Conservation (phyloP, 2,329 filamentous ascomycete species). For the Penicillium sp. region DNA sequence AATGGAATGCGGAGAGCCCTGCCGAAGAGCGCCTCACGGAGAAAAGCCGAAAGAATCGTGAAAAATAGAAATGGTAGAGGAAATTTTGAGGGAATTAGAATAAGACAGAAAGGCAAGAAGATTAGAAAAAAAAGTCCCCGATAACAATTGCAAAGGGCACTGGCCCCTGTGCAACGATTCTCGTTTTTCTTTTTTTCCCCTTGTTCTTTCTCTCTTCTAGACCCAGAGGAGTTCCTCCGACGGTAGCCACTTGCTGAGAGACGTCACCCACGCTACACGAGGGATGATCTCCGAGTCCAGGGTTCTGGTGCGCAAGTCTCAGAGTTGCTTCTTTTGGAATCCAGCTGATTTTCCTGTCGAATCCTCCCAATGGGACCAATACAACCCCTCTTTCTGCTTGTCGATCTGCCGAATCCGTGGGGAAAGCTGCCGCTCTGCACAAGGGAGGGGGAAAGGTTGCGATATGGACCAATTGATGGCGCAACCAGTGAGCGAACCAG, state of each 20-base stretch:
- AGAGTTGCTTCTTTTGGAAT: constrained; percentile 27
- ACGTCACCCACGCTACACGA: constrained; percentile 25
- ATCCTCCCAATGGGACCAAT: constrained; percentile 26
- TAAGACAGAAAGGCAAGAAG: constrained; percentile 1
- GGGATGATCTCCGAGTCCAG: constrained; percentile 28
- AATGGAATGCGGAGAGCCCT: constrained; percentile 47
- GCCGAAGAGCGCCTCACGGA: constrained; percentile 44
- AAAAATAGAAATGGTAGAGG: constrained; percentile 18
- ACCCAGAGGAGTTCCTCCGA: constrained; percentile 18
- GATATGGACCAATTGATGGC: constrained; percentile 37
- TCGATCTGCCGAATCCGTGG: constrained; percentile 40
- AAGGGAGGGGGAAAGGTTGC: constrained; percentile 31
- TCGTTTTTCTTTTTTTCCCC: constrained; percentile 9
- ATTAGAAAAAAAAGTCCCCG: constrained; percentile 19
- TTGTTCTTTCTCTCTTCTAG: constrained; percentile 1
- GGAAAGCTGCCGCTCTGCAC: constrained; percentile 40
- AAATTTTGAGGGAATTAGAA: constrained; percentile 15
- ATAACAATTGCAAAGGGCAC: constrained; percentile 31
- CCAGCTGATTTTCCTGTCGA: constrained; percentile 23
- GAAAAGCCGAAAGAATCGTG: constrained; percentile 20
- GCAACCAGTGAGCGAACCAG: constrained; percentile 23
- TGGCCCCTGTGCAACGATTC: constrained; percentile 28
- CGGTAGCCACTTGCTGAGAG: constrained; percentile 23
- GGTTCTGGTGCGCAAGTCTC: constrained; percentile 20
- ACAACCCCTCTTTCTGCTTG: constrained; percentile 34